phyloP scores from a whole-genome alignment of 2,329 filamentous ascomycete species.

The Penicillium occitanis region DNA sequence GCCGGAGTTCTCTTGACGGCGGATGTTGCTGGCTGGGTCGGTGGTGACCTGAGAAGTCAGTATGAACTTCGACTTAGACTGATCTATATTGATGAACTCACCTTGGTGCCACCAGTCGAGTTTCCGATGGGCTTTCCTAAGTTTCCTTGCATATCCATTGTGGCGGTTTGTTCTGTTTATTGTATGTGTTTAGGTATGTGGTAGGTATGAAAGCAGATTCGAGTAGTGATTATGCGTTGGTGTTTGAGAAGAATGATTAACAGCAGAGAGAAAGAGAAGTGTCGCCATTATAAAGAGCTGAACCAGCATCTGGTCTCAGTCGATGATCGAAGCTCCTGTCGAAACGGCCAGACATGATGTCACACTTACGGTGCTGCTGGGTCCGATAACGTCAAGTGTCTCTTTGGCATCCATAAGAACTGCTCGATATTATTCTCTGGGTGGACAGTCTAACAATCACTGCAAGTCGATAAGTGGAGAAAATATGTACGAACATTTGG shows the following conservation, averaged over 20 bases:
- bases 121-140: slow-evolving; percentile 32
- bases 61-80: neutral
- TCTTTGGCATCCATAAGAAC: neutral
- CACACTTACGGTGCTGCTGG: slow-evolving; percentile 31
- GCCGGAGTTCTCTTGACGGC: slow-evolving; percentile 64
- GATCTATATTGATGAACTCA: slow-evolving; percentile 15
- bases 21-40: slow-evolving; percentile 50
- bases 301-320: neutral
- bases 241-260: neutral
- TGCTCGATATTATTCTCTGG: neutral
- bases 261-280: slow-evolving; percentile 24
- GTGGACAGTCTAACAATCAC: neutral
- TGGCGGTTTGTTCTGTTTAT: neutral
- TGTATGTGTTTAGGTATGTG: neutral
- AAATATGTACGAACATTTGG: neutral
- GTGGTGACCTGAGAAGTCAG: slow-evolving; percentile 38
- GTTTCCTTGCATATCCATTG: slow-evolving; percentile 43
- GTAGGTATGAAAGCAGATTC: neutral
- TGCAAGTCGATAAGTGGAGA: slow-evolving; percentile 4
- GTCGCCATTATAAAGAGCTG: slow-evolving; percentile 23
- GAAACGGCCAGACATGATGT: slow-evolving; percentile 29
- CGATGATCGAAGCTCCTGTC: neutral
- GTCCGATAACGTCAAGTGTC: slow-evolving; percentile 22
- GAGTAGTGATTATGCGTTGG: neutral
- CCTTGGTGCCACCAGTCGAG: slow-evolving; percentile 38